Evolutionary conservation across 2,329 filamentous ascomycete species (phyloP), one percentile per base, ranked within the genome.

Genomic region (Aspergillus uvarum): DNA sequence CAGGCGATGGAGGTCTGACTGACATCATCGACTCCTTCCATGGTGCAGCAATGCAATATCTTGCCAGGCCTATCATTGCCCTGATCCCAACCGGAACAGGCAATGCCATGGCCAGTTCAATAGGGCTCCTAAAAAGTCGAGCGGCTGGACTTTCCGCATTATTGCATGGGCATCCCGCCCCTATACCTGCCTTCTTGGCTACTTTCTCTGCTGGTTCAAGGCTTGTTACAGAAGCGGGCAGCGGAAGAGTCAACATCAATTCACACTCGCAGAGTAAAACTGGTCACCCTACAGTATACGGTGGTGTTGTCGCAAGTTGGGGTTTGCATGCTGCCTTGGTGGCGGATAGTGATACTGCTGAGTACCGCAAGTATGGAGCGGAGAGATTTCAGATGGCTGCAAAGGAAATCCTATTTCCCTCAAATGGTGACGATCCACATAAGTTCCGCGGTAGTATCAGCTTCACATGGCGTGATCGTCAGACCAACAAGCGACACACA

Each of bases 301-400:
- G 92, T 26, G 89, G 89, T 24, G 91, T 97, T 22, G 93, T 98
- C 2, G 89, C 88, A 49, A 95, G 90, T 74, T 96, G 96, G 84
- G 94, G 90, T 21, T 87, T 98, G 70, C 94, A 98, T 71, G 91
- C 93, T 31, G 87, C 89, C 47, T 83, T 98, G 3, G 92, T 98
- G 22, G 92, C 91, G 67, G 92, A 97, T 78, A 95, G 90, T 74
- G 94, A 98, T 74, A 96, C 93, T 0, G 80, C 85, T 0, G 89
- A 87, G 65, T 94, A 94, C 75, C 88, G 94, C 63, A 85, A 86
- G 65, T 88, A 89, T 69, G 94, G 94, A 12, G 81, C 82, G 32
- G 85, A 89, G 71, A 84, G 94, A 21, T 98, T 98, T 77, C 84
- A 87, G 59, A 91, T 96, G 85, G 92, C 92, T 0, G 93, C 92